phyloP scores from a whole-genome alignment of 345 rosid species.

The Dipteronia dyeriana region DNA sequence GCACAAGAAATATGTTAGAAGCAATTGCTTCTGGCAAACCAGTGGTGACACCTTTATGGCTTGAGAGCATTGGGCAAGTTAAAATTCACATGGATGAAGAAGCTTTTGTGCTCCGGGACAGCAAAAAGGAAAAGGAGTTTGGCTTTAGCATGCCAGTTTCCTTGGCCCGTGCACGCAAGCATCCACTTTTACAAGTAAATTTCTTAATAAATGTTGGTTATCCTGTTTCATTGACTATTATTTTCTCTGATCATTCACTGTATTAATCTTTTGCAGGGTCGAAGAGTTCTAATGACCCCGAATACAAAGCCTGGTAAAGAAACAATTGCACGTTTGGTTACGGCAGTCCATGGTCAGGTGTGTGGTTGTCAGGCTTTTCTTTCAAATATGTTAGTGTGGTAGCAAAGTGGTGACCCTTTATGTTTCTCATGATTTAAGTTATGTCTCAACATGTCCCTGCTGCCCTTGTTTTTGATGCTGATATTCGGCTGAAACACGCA shows the following conservation, averaged over 20 bases:
- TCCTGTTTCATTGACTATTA: slow-evolving; percentile 7
- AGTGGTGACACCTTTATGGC: slow-evolving; percentile 79
- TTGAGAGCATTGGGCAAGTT: slow-evolving; percentile 71
- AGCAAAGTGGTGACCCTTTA: background rate
- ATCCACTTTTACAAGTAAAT: slow-evolving; percentile 60
- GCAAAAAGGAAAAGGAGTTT: slow-evolving; percentile 74
- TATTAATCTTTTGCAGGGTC: slow-evolving; percentile 47
- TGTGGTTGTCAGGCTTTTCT: background rate
- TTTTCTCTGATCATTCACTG: slow-evolving; percentile 19
- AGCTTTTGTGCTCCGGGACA: slow-evolving; percentile 58
- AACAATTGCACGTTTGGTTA: slow-evolving; percentile 61
- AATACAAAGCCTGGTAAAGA: slow-evolving; percentile 71
- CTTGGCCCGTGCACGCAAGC: slow-evolving; percentile 64
- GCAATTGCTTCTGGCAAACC: slow-evolving; percentile 88
- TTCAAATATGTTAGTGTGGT: background rate
- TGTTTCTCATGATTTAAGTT: background rate
- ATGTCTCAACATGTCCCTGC: background rate
- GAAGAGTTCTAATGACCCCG: slow-evolving; percentile 67
- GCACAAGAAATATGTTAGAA: slow-evolving; percentile 87
- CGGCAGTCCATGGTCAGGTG: slow-evolving; percentile 76
- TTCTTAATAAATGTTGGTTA: slow-evolving; percentile 10
- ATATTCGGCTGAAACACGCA: slow-evolving; percentile 22
- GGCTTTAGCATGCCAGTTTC: slow-evolving; percentile 75
- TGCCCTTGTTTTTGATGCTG: slow-evolving; percentile 15
- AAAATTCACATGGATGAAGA: slow-evolving; percentile 71